A percentile compares a stretch with the other conserved stretches of the same genome.
These are phyloP conservation scores for Boeremia lycopersici DNA, from an alignment of 2,329 filamentous ascomycete genomes.

Conservation along the genomic window DNA sequence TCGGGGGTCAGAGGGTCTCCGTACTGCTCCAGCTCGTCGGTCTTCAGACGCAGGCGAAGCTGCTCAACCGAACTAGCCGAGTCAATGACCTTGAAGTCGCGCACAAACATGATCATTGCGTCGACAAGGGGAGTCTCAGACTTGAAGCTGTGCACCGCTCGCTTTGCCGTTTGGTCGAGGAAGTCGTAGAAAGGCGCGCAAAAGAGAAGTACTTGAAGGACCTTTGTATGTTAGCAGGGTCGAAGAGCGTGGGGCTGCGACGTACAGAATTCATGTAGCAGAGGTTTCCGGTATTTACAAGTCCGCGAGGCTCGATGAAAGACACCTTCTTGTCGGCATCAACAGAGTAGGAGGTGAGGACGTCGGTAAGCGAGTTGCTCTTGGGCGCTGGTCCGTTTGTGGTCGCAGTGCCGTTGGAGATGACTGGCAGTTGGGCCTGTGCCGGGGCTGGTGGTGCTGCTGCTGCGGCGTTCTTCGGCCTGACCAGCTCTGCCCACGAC, in stretches of 20 bases:
- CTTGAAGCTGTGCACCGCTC: constrained; percentile 89
- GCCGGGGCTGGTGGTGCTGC: constrained; percentile 27
- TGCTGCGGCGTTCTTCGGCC: constrained; percentile 54
- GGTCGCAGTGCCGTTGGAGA: constrained; percentile 36
- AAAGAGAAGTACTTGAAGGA: constrained; percentile 93
- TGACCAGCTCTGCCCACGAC: constrained; percentile 73
- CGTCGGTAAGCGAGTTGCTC: constrained; percentile 73
- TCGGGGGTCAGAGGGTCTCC: constrained; percentile 92
- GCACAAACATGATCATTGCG: constrained; percentile 96
- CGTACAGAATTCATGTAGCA: constrained; percentile 99
- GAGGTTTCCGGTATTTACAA: constrained; percentile 98
- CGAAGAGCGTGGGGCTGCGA: constrained; percentile 15
- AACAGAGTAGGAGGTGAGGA: constrained; percentile 74
- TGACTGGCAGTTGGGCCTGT: constrained; percentile 16
- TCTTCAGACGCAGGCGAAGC: constrained; percentile 75
- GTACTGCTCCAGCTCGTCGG: constrained; percentile 83
- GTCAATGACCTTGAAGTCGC: constrained; percentile 85
- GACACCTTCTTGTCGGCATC: constrained; percentile 69
- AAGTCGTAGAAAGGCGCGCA: constrained; percentile 96
- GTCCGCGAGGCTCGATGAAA: constrained; percentile 88
- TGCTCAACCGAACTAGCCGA: constrained; percentile 76
- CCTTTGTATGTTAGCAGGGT: constrained; percentile 59
- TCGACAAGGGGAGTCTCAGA: constrained; percentile 93
- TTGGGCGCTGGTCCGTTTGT: constrained; percentile 56
- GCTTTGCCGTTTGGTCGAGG: constrained; percentile 82